phyloP scores from a whole-genome alignment of 2,329 filamentous ascomycete genomes.

The Xylariaceae sp. region DNA sequence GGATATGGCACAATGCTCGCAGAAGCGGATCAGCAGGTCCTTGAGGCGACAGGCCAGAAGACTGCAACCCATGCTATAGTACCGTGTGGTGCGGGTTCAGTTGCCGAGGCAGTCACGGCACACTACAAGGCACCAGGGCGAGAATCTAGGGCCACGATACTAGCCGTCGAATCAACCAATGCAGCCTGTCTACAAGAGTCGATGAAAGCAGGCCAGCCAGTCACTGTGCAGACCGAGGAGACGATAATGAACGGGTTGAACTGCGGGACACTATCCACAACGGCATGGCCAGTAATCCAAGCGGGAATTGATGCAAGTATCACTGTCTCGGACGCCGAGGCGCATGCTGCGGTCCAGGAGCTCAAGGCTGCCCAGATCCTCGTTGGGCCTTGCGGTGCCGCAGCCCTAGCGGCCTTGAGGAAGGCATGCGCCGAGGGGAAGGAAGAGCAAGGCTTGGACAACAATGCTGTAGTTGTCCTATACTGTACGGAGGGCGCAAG shows the following conservation, averaged over 20 bases:
- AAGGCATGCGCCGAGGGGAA: conserved; percentile 48
- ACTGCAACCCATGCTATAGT: conserved; percentile 61
- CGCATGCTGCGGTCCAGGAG: conserved; percentile 63
- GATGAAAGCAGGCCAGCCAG: conserved; percentile 55
- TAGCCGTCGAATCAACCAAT: conserved; percentile 74
- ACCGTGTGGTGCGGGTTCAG: conserved; percentile 75
- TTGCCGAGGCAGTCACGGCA: conserved; percentile 71
- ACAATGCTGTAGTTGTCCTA: conserved; percentile 66
- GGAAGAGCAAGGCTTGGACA: conserved; percentile 46
- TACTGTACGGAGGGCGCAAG: conserved; percentile 71
- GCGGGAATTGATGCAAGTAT: conserved; percentile 66
- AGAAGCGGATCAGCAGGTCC: conserved; percentile 70
- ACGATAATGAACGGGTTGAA: conserved; percentile 80
- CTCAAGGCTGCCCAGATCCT: conserved; percentile 48
- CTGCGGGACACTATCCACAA: conserved; percentile 71
- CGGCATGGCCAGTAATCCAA: conserved; percentile 67
- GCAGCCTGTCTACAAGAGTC: conserved; percentile 65
- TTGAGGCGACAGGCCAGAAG: conserved; percentile 44
- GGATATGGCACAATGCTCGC: conserved; percentile 77
- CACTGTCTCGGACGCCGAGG: conserved; percentile 67
- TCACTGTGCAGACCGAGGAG: conserved; percentile 58
- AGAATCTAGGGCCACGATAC: conserved; percentile 48
- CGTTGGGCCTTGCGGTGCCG: conserved; percentile 47
- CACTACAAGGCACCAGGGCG: conserved; percentile 58
- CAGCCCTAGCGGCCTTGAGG: conserved; percentile 60